Percentiles rank a stretch among this genome's conserved stretches.
Evolutionary conservation across 345 rosid species (phyloP).

Genomic region (Eucalyptus tenuipes): DNA sequence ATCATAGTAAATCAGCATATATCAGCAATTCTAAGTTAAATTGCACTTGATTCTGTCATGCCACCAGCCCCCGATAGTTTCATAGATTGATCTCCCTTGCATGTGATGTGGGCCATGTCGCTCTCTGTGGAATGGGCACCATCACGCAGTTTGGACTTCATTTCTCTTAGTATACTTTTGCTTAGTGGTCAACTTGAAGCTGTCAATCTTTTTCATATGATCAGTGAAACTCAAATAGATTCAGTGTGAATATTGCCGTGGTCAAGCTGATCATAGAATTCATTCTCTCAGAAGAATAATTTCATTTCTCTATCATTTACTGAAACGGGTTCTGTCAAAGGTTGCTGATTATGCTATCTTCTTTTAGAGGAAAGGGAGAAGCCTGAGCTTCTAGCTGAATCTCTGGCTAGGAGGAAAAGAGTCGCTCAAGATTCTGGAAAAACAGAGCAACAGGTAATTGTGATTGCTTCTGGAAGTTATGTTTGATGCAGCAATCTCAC

Average conservation of each 20-base stretch:
- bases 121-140: neutral
- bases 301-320: neutral
- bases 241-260: neutral
- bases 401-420: constrained; percentile 72
- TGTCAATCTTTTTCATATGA: neutral
- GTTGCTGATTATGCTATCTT: neutral
- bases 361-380: constrained; percentile 83
- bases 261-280: neutral
- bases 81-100: neutral
- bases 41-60: neutral
- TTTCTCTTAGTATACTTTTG: neutral
- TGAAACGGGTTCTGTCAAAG: neutral
- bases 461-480: neutral
- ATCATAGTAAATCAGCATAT: neutral
- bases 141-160: neutral
- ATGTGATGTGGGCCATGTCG: neutral
- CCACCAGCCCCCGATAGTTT: neutral
- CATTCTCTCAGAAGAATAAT: neutral
- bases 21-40: neutral
- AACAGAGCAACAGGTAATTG: constrained; percentile 73
- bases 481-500: neutral
- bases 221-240: neutral
- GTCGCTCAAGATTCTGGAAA: constrained; percentile 77
- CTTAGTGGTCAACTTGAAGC: neutral
- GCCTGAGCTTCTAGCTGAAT: constrained; percentile 91